phyloP scores from a whole-genome alignment of 345 rosid species.

The Abelmoschus esculentus region DNA sequence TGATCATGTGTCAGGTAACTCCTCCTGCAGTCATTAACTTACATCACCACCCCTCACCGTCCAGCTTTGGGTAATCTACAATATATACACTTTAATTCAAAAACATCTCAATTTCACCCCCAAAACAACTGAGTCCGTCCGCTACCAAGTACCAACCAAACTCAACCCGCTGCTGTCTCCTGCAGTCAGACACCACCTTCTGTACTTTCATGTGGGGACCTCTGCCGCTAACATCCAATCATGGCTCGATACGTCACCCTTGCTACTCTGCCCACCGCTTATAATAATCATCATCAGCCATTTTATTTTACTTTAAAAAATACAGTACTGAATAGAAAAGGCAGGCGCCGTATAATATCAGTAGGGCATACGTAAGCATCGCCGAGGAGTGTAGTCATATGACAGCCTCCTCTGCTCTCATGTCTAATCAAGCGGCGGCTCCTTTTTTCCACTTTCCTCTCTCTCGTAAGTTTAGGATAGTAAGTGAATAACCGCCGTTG shows the following conservation, averaged over 20 bases:
- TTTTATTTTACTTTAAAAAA: not conserved
- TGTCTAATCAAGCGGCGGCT: slow-evolving; percentile 46
- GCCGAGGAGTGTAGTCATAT: slow-evolving; percentile 19
- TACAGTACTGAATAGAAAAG: slow-evolving; percentile 14
- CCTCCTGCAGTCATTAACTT: too few relatives aligned
- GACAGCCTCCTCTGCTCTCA: slow-evolving; percentile 27
- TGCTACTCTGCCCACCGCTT: not conserved
- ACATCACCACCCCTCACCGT: too few relatives aligned
- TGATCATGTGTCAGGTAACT: too few relatives aligned
- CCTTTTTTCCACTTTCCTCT: not conserved
- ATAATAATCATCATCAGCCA: not conserved
- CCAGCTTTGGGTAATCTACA: too few relatives aligned
- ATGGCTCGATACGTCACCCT: slow-evolving; percentile 25
- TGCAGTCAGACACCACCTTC: slow-evolving; percentile 28
- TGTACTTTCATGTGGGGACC: slow-evolving; percentile 29
- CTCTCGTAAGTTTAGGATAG: not conserved
- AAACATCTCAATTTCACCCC: too few relatives aligned
- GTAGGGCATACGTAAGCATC: slow-evolving; percentile 38
- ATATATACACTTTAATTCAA: too few relatives aligned
- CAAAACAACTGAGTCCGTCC: not conserved
- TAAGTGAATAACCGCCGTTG: slow-evolving; percentile 6
- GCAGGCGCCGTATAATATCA: slow-evolving; percentile 26
- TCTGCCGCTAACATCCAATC: slow-evolving; percentile 16
- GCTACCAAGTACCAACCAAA: not conserved
- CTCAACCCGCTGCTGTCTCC: slow-evolving; percentile 28